Evolutionary conservation across 2,329 filamentous ascomycete species (phyloP).

Genomic region (Aspergillus sp.): DNA sequence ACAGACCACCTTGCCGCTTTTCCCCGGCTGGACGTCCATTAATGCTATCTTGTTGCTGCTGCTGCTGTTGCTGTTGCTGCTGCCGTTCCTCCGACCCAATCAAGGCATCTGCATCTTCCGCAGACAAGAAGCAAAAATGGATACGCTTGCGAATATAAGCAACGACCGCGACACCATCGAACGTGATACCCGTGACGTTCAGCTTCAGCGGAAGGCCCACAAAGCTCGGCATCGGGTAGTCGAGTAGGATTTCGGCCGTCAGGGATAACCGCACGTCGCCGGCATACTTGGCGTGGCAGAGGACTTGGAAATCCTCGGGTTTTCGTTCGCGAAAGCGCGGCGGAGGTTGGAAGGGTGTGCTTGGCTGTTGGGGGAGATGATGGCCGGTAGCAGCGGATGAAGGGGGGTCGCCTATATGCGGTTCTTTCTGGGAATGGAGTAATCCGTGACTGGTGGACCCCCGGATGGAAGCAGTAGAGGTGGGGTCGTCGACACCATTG

Average conservation of each 20-base stretch:
- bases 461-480: constrained; percentile 14
- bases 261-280: constrained; percentile 81
- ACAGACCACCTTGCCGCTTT: constrained; percentile 59
- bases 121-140: constrained; percentile 89
- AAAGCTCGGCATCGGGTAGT: constrained; percentile 98
- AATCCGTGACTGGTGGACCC: constrained; percentile 8
- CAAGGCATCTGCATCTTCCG: constrained; percentile 76
- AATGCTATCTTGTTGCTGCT: constrained; percentile 26
- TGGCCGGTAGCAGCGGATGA: background rate
- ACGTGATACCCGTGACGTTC: constrained; percentile 88
- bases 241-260: constrained; percentile 88
- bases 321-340: constrained; percentile 61
- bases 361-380: background rate
- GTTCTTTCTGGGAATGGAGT: no score
- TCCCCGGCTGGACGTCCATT: constrained; percentile 20
- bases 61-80: background rate
- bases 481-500: constrained; percentile 11
- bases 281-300: constrained; percentile 81
- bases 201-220: constrained; percentile 90
- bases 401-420: background rate
- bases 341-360: constrained; percentile 14
- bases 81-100: constrained; percentile 42
- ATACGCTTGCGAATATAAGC: constrained; percentile 82
- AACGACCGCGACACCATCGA: constrained; percentile 87
- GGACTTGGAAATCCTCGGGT: constrained; percentile 82